These are phyloP conservation scores for Sicyos baderoa DNA, from an alignment of 306 rosid species.

Conservation along the genomic window DNA sequence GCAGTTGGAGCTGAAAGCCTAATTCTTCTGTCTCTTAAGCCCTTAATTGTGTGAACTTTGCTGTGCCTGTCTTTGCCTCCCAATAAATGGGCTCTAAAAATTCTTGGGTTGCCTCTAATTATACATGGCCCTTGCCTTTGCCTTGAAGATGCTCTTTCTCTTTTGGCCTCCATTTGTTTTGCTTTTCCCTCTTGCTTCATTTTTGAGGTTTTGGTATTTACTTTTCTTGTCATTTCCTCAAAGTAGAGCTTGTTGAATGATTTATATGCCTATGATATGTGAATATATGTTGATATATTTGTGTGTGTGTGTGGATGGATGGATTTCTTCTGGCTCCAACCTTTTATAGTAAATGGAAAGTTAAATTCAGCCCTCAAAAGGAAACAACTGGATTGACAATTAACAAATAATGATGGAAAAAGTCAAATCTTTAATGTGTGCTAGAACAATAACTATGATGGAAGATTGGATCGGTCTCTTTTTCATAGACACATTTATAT, in stretches of 20 bases:
- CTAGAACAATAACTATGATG: too few species aligned
- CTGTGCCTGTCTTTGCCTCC: conserved; percentile 88
- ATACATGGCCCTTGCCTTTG: conserved; percentile 65
- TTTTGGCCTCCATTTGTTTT: conserved; percentile 7
- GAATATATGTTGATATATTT: too few species aligned
- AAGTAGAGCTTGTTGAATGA: not conserved
- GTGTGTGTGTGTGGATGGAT: too few species aligned
- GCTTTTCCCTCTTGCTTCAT: not conserved
- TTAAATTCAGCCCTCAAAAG: too few species aligned
- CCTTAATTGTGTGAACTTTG: conserved; percentile 45
- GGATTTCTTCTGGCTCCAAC: not conserved
- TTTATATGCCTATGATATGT: not conserved
- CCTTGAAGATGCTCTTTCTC: conserved; percentile 27
- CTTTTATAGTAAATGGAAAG: not conserved
- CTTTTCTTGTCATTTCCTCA: not conserved
- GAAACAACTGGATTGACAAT: too few species aligned
- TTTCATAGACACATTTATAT: too few species aligned
- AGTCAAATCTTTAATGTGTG: too few species aligned
- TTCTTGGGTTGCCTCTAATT: conserved; percentile 56
- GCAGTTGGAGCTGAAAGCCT: conserved; percentile 38
- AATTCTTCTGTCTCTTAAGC: too few species aligned
- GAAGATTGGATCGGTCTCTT: too few species aligned
- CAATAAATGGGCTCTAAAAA: conserved; percentile 54
- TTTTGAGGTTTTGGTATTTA: not conserved
- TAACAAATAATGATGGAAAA: too few species aligned